Base-by-base conservation (phyloP, 176 grass and related monocot species). In the Areca catechu region DNA sequence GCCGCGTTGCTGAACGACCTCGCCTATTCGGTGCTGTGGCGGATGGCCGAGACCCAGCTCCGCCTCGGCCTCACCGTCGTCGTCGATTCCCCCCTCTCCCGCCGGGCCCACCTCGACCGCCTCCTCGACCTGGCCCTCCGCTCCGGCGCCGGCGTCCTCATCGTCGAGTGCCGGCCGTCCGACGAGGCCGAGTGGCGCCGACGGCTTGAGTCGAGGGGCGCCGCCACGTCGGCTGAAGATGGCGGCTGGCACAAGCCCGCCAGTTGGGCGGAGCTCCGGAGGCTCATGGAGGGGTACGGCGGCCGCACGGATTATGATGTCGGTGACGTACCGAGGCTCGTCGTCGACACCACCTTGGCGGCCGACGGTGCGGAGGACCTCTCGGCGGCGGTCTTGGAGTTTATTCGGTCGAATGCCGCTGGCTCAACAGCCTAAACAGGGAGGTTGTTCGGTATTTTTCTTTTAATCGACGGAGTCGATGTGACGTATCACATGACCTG, bases 161-260 rank as follows among this genome's bases (percentile, higher is more conserved):
- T 96, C 4, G 76, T 97, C 57, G 86, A 97, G 70, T 96, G 92
- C 57, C 74, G 69, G 1, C 77, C 80, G 0, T 24, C 64, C 27
- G 65, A 90, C 50, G 51, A 71, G 15, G 37, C 20, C 0, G 86
- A 85, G 48, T 96, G 92, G 86, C 56, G 77, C 15, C 68, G 83
- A 9, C 74, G 80, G 22, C 71, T 90, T 17, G 86, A 95, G 74
- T 47, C 71, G 55, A 76, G 85, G 29, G 85, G 79, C 6, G 72
- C 30, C 0, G 19, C 58, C 0, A 49, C 57, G 48, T 43, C 34
- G 63, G 24, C 0, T 71, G 65, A 5, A 28, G 19, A 0, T 61
- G 19, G 17, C 65, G 77, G 80, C 22, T 86, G 77, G 78, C 86
- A 97, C 72, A 97, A 97, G 77, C 92, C 86, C 0, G 71, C 69